Conservation (phyloP, 805 yeast genomes). For the Pichia pseudocactophila region DNA sequence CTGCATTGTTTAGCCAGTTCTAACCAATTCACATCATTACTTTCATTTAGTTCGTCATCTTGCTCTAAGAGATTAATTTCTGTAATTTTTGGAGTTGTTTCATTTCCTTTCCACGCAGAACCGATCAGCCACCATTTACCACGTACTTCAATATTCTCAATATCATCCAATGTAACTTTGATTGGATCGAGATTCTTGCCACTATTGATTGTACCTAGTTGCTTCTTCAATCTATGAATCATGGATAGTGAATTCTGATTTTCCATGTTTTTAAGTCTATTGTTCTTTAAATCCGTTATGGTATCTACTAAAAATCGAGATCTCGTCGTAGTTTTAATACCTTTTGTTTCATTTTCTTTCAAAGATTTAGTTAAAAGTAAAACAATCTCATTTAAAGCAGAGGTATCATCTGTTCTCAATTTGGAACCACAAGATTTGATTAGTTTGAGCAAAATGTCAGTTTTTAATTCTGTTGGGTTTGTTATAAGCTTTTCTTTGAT, state of each 20-base stretch:
- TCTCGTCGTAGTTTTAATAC: constrained; percentile 42
- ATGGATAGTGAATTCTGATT: constrained; percentile 47
- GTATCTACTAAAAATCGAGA: constrained; percentile 80
- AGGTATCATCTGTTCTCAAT: constrained; percentile 84
- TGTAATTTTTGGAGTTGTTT: neutral
- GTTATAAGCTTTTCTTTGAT: constrained; percentile 35
- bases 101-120: constrained; percentile 84
- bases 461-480: constrained; percentile 53
- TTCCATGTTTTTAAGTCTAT: constrained; percentile 50
- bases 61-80: constrained; percentile 24
- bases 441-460: constrained; percentile 68
- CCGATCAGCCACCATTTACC: constrained; percentile 99
- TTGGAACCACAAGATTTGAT: constrained; percentile 73
- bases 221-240: constrained; percentile 52
- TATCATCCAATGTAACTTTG: constrained; percentile 77
- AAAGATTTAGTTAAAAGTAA: constrained; percentile 43
- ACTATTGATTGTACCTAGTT: constrained; percentile 42
- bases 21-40: constrained; percentile 78
- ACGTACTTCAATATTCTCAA: constrained; percentile 59
- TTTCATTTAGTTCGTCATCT: constrained; percentile 51
- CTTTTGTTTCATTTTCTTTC: constrained; percentile 27
- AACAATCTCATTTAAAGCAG: constrained; percentile 73
- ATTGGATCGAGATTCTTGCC: constrained; percentile 59
- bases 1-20: constrained; percentile 78
- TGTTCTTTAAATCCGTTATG: constrained; percentile 76